Evolutionary conservation across 208 protist genomes (phyloP).

Genomic region (Eutreptiella sp.): DNA sequence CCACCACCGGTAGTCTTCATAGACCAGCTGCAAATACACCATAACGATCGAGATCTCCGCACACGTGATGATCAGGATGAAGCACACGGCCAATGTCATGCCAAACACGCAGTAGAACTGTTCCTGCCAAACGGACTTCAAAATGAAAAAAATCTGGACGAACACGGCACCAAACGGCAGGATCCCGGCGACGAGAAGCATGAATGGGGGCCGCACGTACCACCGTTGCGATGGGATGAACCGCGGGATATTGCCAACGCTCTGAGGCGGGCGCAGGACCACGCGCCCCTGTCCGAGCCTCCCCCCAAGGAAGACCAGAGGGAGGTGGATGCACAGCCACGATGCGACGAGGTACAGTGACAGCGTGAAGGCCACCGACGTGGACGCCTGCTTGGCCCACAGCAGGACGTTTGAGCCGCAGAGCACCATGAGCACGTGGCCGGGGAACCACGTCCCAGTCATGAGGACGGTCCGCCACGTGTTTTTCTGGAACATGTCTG

Average conservation of each 20-base stretch:
- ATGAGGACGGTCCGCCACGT: constrained; percentile 84
- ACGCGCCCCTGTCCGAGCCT: constrained; percentile 85
- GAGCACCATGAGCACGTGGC: constrained; percentile 52
- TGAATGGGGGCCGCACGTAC: constrained; percentile 60
- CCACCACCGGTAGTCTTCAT: constrained; percentile 79
- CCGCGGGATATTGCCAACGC: constrained; percentile 88
- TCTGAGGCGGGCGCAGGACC: constrained; percentile 64
- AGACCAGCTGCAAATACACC: constrained; percentile 79
- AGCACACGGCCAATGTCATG: constrained; percentile 89
- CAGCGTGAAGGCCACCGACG: constrained; percentile 51
- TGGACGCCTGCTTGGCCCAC: constrained; percentile 47
- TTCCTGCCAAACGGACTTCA: constrained; percentile 83
- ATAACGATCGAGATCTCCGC: constrained; percentile 82
- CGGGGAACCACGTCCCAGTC: constrained; percentile 56
- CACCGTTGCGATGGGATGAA: constrained; percentile 83
- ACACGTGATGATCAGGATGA: constrained; percentile 62
- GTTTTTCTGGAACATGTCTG: constrained; percentile 67
- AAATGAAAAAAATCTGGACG: constrained; percentile 97
- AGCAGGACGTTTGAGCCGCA: constrained; percentile 58
- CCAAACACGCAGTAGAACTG: constrained; percentile 97
- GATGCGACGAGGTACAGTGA: constrained; percentile 54
- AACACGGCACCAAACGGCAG: constrained; percentile 94
- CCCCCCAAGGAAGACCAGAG: constrained; percentile 86
- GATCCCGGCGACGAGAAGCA: constrained; percentile 56
- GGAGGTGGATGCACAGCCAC: constrained; percentile 86